Evolutionary conservation across 257 asterid genomes (phyloP), one percentile per base, ranked within the genome.

Genomic region (Osmanthus fragrans): DNA sequence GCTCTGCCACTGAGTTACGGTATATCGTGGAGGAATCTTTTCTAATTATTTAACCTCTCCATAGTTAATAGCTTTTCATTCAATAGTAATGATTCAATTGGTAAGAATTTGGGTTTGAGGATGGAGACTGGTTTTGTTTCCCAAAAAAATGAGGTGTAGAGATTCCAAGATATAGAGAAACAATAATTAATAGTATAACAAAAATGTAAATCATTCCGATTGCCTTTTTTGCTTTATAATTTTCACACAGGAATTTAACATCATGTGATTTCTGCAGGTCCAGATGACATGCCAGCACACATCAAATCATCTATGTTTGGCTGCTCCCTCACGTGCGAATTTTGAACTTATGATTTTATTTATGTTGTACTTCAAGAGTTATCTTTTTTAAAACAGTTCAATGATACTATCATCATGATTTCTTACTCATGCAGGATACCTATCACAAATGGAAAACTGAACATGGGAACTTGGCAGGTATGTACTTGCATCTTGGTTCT

Each of bases 391-490:
- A 25, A 25, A 60, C 9, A 21, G 68, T 60, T 69, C 36, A 21
- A 4, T 67, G 70, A 16, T 67, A 6, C 36, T 68, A 33, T 65
- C 21, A 33, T 70, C 79, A 21, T 70, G 33, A 3, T 80, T 33
- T 74, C 76, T 73, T 70, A 80, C 72, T 83, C 58, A 64, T 83
- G 85, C 92, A 95, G 99, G 92, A 82, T 95, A 77, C 99, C 99
- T 13, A 93, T 95, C 80, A 86, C 99, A 6, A 87, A 90, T 75
- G 97, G 98, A 82, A 90, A 84, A 76, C 90, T 95, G 51, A 93
- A 90, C 88, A 85, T 95, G 91, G 99, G 99, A 82, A 92, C 99
- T 83, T 95, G 99, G 99, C 99, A 95, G 97, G 98, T 94, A 85
- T 32, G 63, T 68, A 30, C 76, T 54, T 78, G 51, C 33, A 25